phyloP scores from a whole-genome alignment of 73 alveolate species.

The Halteria grandinella region DNA sequence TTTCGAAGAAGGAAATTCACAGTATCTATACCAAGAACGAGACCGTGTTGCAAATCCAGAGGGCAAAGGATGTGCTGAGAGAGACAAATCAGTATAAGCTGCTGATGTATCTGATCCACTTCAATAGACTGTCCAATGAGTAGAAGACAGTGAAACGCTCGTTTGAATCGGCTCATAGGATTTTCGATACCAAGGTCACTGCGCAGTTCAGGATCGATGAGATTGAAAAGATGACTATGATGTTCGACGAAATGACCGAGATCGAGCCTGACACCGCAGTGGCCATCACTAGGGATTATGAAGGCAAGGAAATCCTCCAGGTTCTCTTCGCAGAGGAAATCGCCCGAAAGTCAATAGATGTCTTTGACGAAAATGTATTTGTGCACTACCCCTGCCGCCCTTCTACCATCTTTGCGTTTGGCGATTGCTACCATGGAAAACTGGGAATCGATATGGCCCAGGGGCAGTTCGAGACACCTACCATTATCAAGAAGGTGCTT shows the following conservation, averaged over 20 bases:
- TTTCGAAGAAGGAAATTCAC: slow-evolving; percentile 52
- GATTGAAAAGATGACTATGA: slow-evolving; percentile 44
- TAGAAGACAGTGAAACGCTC: slow-evolving; percentile 30
- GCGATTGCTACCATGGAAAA: slow-evolving; percentile 49
- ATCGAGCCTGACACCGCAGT: slow-evolving; percentile 57
- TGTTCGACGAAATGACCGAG: slow-evolving; percentile 46
- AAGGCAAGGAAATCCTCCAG: slow-evolving; percentile 35
- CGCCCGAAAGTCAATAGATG: slow-evolving; percentile 36
- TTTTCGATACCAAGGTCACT: slow-evolving; percentile 42
- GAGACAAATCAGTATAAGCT: slow-evolving; percentile 46
- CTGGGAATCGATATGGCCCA: slow-evolving; percentile 44
- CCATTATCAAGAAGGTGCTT: slow-evolving; percentile 51
- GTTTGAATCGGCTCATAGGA: slow-evolving; percentile 45
- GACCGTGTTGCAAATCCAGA: slow-evolving; percentile 14
- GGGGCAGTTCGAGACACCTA: slow-evolving; percentile 35
- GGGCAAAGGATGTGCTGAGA: slow-evolving; percentile 46
- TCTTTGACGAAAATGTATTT: slow-evolving; percentile 44
- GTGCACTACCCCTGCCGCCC: slow-evolving; percentile 56
- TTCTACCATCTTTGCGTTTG: slow-evolving; percentile 51
- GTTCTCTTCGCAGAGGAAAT: slow-evolving; percentile 53
- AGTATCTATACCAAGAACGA: slow-evolving; percentile 38
- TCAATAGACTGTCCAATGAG: slow-evolving; percentile 29
- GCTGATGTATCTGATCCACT: slow-evolving; percentile 40
- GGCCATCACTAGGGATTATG: slow-evolving; percentile 40
- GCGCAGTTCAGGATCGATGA: slow-evolving; percentile 55